Conservation (phyloP, 805 yeast species). For the Lipomyces sp. region DNA sequence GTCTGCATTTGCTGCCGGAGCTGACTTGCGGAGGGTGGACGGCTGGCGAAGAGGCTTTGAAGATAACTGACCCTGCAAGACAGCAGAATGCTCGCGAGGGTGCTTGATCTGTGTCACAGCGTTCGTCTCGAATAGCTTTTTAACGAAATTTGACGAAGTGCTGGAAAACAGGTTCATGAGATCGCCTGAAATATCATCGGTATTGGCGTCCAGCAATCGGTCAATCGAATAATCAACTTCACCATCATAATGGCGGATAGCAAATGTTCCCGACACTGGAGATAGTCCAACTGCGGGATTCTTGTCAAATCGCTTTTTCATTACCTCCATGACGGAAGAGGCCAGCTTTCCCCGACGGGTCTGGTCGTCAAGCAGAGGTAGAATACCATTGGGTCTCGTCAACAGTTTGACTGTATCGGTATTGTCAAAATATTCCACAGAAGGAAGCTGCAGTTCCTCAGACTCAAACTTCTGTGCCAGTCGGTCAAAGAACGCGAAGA, state of each 20-base stretch:
- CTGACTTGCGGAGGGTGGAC: constrained; percentile 42
- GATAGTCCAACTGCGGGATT: constrained; percentile 33
- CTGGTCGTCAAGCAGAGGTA: constrained; percentile 48
- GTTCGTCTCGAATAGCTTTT: constrained; percentile 44
- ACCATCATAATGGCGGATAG: constrained; percentile 63
- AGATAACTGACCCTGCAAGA: constrained; percentile 48
- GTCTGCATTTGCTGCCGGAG: constrained; percentile 30
- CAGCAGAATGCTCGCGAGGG: constrained; percentile 42
- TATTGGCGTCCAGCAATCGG: constrained; percentile 57
- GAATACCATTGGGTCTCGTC: constrained; percentile 50
- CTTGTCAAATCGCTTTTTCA: constrained; percentile 45
- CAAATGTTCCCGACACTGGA: constrained; percentile 46
- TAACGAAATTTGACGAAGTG: constrained; percentile 47
- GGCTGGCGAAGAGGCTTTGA: constrained; percentile 50
- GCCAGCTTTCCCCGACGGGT: constrained; percentile 47
- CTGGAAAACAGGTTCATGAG: constrained; percentile 48
- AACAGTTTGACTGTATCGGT: constrained; percentile 60
- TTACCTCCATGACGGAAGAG: constrained; percentile 42
- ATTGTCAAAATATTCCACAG: constrained; percentile 61
- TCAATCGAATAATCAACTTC: constrained; percentile 60
- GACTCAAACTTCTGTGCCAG: constrained; percentile 48
- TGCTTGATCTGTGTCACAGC: constrained; percentile 47
- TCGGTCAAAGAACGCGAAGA: constrained; percentile 47
- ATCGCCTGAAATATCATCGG: constrained; percentile 55
- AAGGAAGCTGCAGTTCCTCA: constrained; percentile 55